Evolutionary conservation across 768 basidiomycete species (phyloP).

Genomic region (Amanita exitialis): DNA sequence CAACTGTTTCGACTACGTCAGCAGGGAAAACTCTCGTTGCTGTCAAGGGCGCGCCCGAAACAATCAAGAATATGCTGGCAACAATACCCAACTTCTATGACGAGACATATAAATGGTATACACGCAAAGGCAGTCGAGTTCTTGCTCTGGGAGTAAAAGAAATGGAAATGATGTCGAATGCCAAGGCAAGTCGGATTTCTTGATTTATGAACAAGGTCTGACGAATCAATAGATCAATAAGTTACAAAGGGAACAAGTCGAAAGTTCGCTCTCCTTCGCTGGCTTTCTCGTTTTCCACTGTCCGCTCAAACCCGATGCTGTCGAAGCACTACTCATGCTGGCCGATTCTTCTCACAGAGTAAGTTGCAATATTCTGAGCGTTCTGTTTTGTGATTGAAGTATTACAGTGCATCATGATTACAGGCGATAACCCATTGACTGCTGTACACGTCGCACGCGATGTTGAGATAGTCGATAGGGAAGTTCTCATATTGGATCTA

Average conservation of each 20-base stretch:
- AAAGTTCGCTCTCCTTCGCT: conserved; percentile 72
- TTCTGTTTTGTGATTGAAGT: background rate
- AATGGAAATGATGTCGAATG: conserved; percentile 56
- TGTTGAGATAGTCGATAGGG: conserved; percentile 95
- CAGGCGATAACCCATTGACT: conserved; percentile 96
- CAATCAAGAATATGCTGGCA: conserved; percentile 80
- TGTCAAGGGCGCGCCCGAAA: conserved; percentile 97
- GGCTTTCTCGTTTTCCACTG: conserved; percentile 99
- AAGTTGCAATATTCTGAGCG: conserved; percentile 19
- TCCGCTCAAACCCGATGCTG: conserved; percentile 89
- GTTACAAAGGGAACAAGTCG: conserved; percentile 71
- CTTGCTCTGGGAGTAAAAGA: conserved; percentile 86
- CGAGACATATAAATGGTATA: conserved; percentile 92
- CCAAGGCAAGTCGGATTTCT: conserved; percentile 44
- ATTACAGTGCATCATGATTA: conserved; percentile 93
- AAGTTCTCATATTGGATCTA: conserved; percentile 85
- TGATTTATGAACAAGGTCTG: background rate
- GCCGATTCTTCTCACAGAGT: conserved; percentile 95
- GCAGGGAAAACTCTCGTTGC: conserved; percentile 53
- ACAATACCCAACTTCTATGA: conserved; percentile 75
- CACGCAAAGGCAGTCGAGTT: conserved; percentile 87
- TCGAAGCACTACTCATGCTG: conserved; percentile 86
- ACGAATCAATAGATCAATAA: conserved; percentile 63
- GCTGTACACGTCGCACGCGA: conserved; percentile 93
- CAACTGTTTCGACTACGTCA: conserved; percentile 66